These are phyloP conservation scores for Apiospora arundinis DNA, from an alignment of 2,329 filamentous ascomycete genomes.

Conservation along the genomic window DNA sequence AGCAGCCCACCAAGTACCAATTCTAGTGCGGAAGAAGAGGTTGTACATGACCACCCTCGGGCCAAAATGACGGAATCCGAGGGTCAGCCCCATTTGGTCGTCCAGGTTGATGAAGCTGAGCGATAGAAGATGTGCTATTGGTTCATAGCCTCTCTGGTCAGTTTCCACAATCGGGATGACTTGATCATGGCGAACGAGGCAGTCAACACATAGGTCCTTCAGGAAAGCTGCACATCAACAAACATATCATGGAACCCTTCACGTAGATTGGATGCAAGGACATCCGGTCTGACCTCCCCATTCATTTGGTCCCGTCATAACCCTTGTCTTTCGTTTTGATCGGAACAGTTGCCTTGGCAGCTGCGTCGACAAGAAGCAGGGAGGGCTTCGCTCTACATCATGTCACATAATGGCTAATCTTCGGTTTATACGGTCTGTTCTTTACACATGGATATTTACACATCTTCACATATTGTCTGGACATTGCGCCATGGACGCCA, in stretches of 20 bases:
- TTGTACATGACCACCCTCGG: background rate
- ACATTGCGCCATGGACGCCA: conserved; percentile 1
- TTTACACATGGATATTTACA: background rate
- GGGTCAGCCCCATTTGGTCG: conserved; percentile 25
- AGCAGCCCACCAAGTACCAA: conserved; percentile 69
- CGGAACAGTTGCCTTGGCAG: background rate
- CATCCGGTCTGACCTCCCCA: background rate
- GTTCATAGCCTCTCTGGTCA: background rate
- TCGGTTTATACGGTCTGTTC: conserved; percentile 21
- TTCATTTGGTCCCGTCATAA: background rate
- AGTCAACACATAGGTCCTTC: background rate
- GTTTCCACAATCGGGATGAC: background rate
- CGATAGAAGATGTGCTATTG: background rate
- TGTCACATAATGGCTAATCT: conserved; percentile 20
- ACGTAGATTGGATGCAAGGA: background rate
- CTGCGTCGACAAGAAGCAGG: background rate
- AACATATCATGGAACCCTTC: background rate
- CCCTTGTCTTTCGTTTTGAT: background rate
- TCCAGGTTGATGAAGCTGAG: conserved; percentile 27
- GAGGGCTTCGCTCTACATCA: background rate
- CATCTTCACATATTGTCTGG: conserved; percentile 10
- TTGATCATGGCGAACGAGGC: background rate
- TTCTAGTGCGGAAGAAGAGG: conserved; percentile 46
- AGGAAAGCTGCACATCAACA: background rate
- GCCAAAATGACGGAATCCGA: conserved; percentile 25